Evolutionary conservation across 306 rosid genomes (phyloP), one percentile per base, ranked within the genome.

Genomic region (Corylus americana): DNA sequence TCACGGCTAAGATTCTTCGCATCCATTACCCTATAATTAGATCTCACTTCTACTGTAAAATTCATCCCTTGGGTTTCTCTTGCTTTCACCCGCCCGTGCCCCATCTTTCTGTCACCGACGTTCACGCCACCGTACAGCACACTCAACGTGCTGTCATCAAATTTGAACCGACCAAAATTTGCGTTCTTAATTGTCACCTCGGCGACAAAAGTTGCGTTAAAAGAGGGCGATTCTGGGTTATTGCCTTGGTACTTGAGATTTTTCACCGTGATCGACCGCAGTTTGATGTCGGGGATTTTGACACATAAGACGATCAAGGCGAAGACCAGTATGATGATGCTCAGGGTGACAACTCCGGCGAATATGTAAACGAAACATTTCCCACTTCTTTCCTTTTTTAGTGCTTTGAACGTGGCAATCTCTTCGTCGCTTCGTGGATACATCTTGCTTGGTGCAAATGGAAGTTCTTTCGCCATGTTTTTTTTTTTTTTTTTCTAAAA

Each of bases 361-460:
- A 94, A 87, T 39, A 86, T 0, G 72, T 74, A 87, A 6, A 94
- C 84, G 72, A 92, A 91, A 68, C 94, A 86, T 79, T 87, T 92
- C 85, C 79, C 84, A 82, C 76, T 87, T 44, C 89, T 55, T 55
- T 92, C 87, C 14, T 80, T 17, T 14, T 71, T 77, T 11, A 66
- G 80, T 49, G 80, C 59, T 64, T 62, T 83, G 80, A 82, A 71
- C 20, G 86, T 74, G 17, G 83, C 73, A 1, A 70, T 55, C 25
- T 81, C 87, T 71, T 87, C 71, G 67, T 88, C 79, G 83, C 85
- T 80, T 35, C 64, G 83, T 10, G 55, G 79, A 71, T 79, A 75
- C n/a, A 74, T 8, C 70, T 35, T 22, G 17, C 16, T 20, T 8
- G 85, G 84, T 0, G 83, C 79, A 8, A 86, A 45, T 18, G 81